Base-by-base conservation (phyloP, 2,329 filamentous ascomycete species). In the Hypoxylon sp. region DNA sequence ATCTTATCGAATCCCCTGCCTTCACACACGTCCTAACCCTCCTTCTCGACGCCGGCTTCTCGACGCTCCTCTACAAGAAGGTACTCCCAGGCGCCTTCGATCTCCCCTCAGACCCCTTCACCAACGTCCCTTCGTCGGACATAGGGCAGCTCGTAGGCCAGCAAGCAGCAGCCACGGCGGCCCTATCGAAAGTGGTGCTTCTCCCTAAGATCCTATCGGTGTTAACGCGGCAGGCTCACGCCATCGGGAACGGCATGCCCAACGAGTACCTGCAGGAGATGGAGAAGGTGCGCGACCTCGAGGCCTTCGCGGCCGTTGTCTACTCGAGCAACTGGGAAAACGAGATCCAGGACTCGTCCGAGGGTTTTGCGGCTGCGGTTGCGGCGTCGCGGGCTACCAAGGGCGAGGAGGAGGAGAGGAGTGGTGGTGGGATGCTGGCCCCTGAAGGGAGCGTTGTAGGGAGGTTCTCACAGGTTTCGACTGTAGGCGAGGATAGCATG, bases 1-100 rank as follows among this genome's bases (percentile, higher is more conserved):
- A 99, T 78, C 87, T 99, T 23, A 91, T 98, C 76, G 96, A 99
- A 77, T 98, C 96, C 1, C 96, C 96, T 0, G 88, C 93, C 36
- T 98, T 98, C 80, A 88, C 90, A 0, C 91, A 94, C 75, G 94
- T 99, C 36, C 86, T 98, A 48, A 93, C 91, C 1, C 89, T 93
- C 63, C 87, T 98, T 61, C 91, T 98, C 65, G 94, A 98, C 78
- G 87, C 93, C 49, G 92, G 91, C 60, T 99, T 98, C 81, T 92
- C 92, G 2, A 88, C 91, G 23, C 86, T 99, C 14, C 87, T 97
- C 25, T 92, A 98, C 75, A 86, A 88, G 74, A 96, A 96, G 79
- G 87, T 98, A 59, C 90, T 92, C 4, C 85, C 87, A 2, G 90
- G 93, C 70, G 91, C 93, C 10, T 98, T 94, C 80, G 93, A 94